Conservation (phyloP, 352 stramenopile genomes). For the Phytopythium aichiense region DNA sequence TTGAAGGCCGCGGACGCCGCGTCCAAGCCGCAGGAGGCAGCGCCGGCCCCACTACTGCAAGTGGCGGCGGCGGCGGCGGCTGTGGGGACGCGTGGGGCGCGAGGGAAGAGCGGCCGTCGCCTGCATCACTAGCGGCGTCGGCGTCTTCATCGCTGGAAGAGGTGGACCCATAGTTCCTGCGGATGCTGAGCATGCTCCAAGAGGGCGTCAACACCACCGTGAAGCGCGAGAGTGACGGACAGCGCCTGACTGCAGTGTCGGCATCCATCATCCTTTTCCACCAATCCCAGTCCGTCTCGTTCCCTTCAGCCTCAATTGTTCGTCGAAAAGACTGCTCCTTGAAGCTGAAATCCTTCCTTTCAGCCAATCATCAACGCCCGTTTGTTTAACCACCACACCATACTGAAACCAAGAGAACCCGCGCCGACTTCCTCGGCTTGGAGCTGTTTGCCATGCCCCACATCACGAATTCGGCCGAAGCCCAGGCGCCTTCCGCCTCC, state of each 20-base stretch:
- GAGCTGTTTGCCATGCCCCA: not conserved
- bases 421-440: not conserved
- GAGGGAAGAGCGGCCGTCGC: not conserved
- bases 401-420: not conserved
- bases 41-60: not conserved
- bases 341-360: not conserved
- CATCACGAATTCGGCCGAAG: constrained; percentile 1
- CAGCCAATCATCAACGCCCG: not conserved
- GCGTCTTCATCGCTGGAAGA: not conserved
- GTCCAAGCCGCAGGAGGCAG: not conserved
- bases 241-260: not conserved
- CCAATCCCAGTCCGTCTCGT: not conserved
- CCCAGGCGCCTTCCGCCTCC: not conserved
- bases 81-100: not conserved
- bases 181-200: not conserved
- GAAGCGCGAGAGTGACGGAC: not conserved
- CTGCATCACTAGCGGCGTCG: not conserved
- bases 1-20: not conserved
- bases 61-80: not conserved
- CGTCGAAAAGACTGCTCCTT: not conserved
- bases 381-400: not conserved
- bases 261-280: not conserved
- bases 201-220: not conserved
- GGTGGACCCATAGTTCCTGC: constrained; percentile 2
- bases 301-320: not conserved